These are phyloP conservation scores for Eucalyptus cloeziana DNA, from an alignment of 345 rosid species.

Conservation along the genomic window DNA sequence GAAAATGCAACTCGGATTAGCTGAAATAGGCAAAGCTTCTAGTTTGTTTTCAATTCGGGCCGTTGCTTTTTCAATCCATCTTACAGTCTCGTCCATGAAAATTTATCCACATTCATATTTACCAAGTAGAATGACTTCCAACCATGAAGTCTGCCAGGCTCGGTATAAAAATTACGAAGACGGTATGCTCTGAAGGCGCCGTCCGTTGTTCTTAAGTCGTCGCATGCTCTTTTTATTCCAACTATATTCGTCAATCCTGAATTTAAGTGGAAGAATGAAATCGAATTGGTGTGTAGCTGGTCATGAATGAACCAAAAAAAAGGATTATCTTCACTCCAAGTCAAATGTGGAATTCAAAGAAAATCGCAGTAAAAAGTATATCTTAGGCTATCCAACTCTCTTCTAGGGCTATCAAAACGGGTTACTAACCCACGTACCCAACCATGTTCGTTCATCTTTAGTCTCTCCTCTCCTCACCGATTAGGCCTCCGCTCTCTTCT, in stretches of 20 bases:
- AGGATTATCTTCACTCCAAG: neutral
- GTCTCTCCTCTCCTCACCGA: neutral
- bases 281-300: neutral
- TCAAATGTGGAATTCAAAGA: neutral
- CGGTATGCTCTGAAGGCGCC: neutral
- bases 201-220: neutral
- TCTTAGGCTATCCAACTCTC: neutral
- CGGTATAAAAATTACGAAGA: neutral
- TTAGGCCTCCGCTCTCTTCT: neutral
- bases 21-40: neutral
- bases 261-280: neutral
- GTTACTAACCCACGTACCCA: neutral
- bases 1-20: neutral
- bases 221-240: neutral
- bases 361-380: too few relatives aligned
- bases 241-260: neutral
- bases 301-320: neutral
- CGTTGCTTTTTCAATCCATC: neutral
- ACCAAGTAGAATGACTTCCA: neutral
- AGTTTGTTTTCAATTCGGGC: neutral
- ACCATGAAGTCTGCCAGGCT: neutral
- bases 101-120: neutral
- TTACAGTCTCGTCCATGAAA: neutral
- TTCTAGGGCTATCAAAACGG: neutral
- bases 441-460: neutral